Percentiles rank a stretch among this genome's conserved stretches.
phyloP scores from a whole-genome alignment of 208 protist genomes.

The Crithidia sp. region DNA sequence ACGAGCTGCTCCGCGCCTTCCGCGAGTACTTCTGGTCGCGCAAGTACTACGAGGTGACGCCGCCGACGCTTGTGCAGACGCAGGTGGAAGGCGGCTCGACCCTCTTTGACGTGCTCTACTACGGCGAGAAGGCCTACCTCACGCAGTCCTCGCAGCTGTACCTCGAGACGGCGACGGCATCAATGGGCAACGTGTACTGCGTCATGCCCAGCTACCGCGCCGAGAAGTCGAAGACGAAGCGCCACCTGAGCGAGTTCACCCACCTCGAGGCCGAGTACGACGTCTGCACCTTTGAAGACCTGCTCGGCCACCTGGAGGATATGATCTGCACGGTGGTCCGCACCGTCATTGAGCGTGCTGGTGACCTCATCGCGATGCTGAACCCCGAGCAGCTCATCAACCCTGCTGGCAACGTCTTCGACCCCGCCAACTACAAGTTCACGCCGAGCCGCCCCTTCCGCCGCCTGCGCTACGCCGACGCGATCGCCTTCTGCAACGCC shows the following conservation, averaged over 20 bases:
- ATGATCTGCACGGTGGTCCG: constrained; percentile 92
- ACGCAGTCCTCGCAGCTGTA: constrained; percentile 99
- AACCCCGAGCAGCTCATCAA: constrained; percentile 91
- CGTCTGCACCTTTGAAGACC: constrained; percentile 97
- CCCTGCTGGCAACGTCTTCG: constrained; percentile 53
- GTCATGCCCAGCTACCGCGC: constrained; percentile 97
- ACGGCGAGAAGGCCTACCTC: constrained; percentile 97
- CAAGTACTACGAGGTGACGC: constrained; percentile 95
- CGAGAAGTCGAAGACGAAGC: constrained; percentile 97
- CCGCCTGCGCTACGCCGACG: constrained; percentile 96
- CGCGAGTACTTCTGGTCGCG: constrained; percentile 95
- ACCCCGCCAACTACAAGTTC: constrained; percentile 90
- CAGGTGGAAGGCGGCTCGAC: constrained; percentile 98
- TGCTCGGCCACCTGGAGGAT: constrained; percentile 95
- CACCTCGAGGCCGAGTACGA: constrained; percentile 98
- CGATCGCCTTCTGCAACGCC: constrained; percentile 96
- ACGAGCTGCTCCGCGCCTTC: constrained; percentile 91
- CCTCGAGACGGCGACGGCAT: constrained; percentile 96
- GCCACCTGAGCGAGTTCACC: constrained; percentile 99
- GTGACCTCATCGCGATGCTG: constrained; percentile 86
- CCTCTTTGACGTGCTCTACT: constrained; percentile 99
- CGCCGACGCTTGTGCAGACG: constrained; percentile 98
- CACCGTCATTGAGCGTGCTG: constrained; percentile 67
- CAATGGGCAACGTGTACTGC: constrained; percentile 97
- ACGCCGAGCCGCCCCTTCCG: constrained; percentile 95